phyloP scores from a whole-genome alignment of 1,139 yeast genomes.

The Taphrina flavorubra region DNA sequence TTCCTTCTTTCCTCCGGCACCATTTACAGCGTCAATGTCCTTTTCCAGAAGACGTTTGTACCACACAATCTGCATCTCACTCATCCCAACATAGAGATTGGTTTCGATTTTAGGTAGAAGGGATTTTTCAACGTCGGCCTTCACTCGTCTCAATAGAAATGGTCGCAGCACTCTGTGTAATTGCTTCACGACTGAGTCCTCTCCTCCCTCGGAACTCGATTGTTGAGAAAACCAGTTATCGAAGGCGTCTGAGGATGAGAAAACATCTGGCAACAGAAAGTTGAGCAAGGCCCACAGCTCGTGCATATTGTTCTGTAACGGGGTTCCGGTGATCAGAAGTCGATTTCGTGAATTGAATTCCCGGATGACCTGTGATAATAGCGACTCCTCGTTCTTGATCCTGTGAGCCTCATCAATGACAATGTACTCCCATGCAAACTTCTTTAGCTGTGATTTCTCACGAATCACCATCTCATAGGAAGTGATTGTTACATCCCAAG shows the following conservation, averaged over 20 bases:
- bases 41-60: slow-evolving; percentile 85
- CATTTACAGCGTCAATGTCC: slow-evolving; percentile 95
- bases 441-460: slow-evolving; percentile 79
- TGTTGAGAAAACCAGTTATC: slow-evolving; percentile 81
- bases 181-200: slow-evolving; percentile 77
- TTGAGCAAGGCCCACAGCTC: slow-evolving; percentile 95
- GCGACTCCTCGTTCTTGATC: slow-evolving; percentile 90
- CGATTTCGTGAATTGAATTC: slow-evolving; percentile 83
- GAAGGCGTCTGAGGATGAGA: slow-evolving; percentile 85
- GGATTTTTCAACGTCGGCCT: slow-evolving; percentile 90
- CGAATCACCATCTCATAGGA: slow-evolving; percentile 92
- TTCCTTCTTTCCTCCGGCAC: slow-evolving; percentile 84
- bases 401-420: slow-evolving; percentile 97
- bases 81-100: slow-evolving; percentile 90
- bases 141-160: slow-evolving; percentile 84
- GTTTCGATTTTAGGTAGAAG: slow-evolving; percentile 84
- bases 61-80: slow-evolving; percentile 93
- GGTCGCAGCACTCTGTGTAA: slow-evolving; percentile 90
- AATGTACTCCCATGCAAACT: slow-evolving; percentile 90
- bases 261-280: slow-evolving; percentile 90
- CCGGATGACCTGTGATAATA: slow-evolving; percentile 86
- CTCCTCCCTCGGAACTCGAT: slow-evolving; percentile 52
- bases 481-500: slow-evolving; percentile 86
- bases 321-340: slow-evolving; percentile 91
- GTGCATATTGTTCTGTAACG: slow-evolving; percentile 89